Conservation (phyloP, 106 monocot species). For the Narthecium ossifragum region DNA sequence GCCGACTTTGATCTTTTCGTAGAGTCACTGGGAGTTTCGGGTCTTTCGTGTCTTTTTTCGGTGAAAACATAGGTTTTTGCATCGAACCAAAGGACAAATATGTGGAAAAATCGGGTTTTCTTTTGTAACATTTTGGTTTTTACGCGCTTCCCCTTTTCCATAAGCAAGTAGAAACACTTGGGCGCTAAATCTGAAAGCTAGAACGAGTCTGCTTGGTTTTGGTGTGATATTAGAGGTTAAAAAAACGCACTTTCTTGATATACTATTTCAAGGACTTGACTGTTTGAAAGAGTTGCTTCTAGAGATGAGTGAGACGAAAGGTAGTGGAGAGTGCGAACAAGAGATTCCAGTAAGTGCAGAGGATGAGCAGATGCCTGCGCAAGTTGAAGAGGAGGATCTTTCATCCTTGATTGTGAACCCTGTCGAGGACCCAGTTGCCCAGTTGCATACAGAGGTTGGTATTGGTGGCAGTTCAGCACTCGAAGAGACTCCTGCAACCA, state of each 20-base stretch:
- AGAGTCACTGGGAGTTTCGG: too few relatives aligned
- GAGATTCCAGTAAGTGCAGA: conserved; percentile 14
- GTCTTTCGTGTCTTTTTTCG: too few relatives aligned
- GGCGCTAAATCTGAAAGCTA: too few relatives aligned
- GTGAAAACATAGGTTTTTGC: too few relatives aligned
- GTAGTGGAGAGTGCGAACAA: conserved; percentile 4
- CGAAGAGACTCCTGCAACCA: neutral
- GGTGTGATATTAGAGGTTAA: too few relatives aligned
- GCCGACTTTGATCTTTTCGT: too few relatives aligned
- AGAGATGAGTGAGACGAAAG: conserved; percentile 18
- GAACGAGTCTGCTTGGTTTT: too few relatives aligned
- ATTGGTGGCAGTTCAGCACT: neutral
- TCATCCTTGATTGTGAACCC: conserved; percentile 6
- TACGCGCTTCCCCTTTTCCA: too few relatives aligned
- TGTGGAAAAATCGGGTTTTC: too few relatives aligned
- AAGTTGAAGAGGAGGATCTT: conserved; percentile 5
- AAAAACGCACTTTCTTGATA: neutral
- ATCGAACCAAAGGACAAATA: too few relatives aligned
- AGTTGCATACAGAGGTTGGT: conserved; percentile 1
- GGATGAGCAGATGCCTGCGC: conserved; percentile 10
- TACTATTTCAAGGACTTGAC: neutral
- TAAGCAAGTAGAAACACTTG: too few relatives aligned
- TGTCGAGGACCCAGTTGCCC: neutral
- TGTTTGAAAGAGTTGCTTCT: neutral
- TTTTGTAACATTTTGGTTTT: too few relatives aligned